Percentiles rank a stretch among this genome's conserved stretches.
phyloP scores from a whole-genome alignment of 371 early-diverging fungal species.

The Mortierella sp. region DNA sequence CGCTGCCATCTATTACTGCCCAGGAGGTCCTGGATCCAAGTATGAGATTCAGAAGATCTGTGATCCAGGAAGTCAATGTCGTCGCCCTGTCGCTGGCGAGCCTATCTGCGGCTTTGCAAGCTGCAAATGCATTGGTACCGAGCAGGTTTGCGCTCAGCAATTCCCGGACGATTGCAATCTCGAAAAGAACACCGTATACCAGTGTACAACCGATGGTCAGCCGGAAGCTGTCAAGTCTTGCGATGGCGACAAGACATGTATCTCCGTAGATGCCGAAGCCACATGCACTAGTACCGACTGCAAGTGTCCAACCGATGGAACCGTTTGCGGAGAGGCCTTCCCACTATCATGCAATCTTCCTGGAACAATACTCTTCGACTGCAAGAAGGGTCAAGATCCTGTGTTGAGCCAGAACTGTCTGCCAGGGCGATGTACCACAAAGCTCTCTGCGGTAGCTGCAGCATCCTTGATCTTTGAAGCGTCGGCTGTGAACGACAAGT shows the following conservation, averaged over 20 bases:
- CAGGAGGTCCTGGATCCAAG: conserved; percentile 1
- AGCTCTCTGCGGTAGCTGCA: neutral
- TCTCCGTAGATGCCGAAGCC: conserved; percentile 9
- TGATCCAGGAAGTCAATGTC: conserved; percentile 7
- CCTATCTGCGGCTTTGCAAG: conserved; percentile 13
- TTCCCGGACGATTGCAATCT: conserved; percentile 13
- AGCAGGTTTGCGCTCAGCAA: neutral
- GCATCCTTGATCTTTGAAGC: too few relatives aligned
- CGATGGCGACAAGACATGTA: neutral
- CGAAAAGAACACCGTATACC: conserved; percentile 6
- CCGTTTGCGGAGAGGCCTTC: conserved; percentile 20
- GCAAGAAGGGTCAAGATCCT: conserved; percentile 9
- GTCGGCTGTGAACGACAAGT: neutral
- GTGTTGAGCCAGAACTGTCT: neutral
- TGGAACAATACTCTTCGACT: conserved; percentile 2
- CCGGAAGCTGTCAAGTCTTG: conserved; percentile 2
- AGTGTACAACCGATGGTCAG: conserved; percentile 4
- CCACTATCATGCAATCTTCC: conserved; percentile 8
- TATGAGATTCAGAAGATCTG: conserved; percentile 7
- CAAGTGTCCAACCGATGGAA: conserved; percentile 14
- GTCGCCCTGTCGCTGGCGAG: neutral
- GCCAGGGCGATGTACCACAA: conserved; percentile 6
- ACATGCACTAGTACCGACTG: conserved; percentile 14
- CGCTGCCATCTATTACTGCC: conserved; percentile 12
- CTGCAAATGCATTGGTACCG: conserved; percentile 11